Evolutionary conservation across 1,139 yeast species (phyloP), one percentile per base, ranked within the genome.

Genomic region (Candida sp.): DNA sequence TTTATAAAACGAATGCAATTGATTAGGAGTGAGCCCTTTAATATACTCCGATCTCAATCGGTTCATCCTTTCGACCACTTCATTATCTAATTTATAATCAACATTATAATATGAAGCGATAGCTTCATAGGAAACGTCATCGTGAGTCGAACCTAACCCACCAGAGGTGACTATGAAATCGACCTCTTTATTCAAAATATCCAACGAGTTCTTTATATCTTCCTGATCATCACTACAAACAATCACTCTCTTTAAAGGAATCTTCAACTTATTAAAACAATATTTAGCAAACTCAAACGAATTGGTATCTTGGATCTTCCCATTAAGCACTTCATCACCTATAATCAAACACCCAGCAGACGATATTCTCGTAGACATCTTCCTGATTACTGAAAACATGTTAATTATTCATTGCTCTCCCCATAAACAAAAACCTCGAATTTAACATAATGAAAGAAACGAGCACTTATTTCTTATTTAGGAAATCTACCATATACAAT

Each of bases 91-190:
- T 35, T 61, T 62, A 45, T 82, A 66, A 0, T 75, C 75, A 8
- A 85, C 61, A 2, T 64, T 64, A 54, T 73, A 88, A 21, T 87
- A 85, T 49, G 75, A 76, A 1, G 90, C 87, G 12, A 88, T 60
- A 5, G 85, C 75, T 41, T 81, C 81, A 60, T 89, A 88, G 0
- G 96, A 87, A 45, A 88, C 84, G 59, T 88, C 97, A 58, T 88
- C 96, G 55, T 88, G 96, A 0, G 96, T 89, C 3, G 95, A 87
- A 0, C 97, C 97, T 49, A 89, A 86, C 0, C 88, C 89, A 2
- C 97, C 96, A 15, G 89, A 79, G 1, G 96, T 87, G 15, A 87
- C 76, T 5, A 88, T 75, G 44, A 88, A 75, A 55, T 87, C 93
- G 52, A 82, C 82, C 27, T 75, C 64, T 21, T 61, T 57, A 7